Conservation (phyloP, 169 alveolate species). For the Besnoitia besnoiti region DNA sequence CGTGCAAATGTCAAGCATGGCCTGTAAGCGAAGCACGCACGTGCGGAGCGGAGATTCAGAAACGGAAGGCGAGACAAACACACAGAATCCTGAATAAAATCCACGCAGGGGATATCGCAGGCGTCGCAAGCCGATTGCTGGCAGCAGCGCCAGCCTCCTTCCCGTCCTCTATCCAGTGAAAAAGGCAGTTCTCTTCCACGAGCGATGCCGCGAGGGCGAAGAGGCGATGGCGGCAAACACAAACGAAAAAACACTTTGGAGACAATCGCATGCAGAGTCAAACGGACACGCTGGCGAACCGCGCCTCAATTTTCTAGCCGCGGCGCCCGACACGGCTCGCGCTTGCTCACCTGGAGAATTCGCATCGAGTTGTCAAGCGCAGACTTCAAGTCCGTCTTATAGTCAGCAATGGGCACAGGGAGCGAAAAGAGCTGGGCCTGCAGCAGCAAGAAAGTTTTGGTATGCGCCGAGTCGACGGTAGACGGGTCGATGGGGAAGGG, state of each 20-base stretch:
- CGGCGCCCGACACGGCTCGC: not conserved
- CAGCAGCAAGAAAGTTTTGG: slow-evolving; percentile 73
- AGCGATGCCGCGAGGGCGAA: too few relatives aligned
- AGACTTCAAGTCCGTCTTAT: slow-evolving; percentile 70
- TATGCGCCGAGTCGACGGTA: slow-evolving; percentile 69
- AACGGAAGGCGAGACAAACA: not conserved
- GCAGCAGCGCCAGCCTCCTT: too few relatives aligned
- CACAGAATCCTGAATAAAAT: not conserved
- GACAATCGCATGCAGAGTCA: too few relatives aligned
- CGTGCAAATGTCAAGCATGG: slow-evolving; percentile 71
- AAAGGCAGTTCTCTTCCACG: too few relatives aligned
- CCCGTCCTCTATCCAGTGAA: too few relatives aligned
- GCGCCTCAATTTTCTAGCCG: too few relatives aligned
- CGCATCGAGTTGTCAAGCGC: slow-evolving; percentile 73
- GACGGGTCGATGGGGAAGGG: slow-evolving; percentile 68
- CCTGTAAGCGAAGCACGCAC: slow-evolving; percentile 28
- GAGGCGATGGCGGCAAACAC: too few relatives aligned
- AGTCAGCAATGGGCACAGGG: slow-evolving; percentile 71
- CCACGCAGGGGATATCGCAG: too few relatives aligned
- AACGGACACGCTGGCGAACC: too few relatives aligned
- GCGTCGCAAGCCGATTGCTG: too few relatives aligned
- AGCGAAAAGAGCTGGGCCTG: slow-evolving; percentile 72
- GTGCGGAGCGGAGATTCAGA: not conserved
- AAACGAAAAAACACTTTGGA: too few relatives aligned
- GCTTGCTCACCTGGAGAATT: slow-evolving; percentile 50